phyloP scores from a whole-genome alignment of 1,139 yeast genomes.

The Pichia inconspicua region DNA sequence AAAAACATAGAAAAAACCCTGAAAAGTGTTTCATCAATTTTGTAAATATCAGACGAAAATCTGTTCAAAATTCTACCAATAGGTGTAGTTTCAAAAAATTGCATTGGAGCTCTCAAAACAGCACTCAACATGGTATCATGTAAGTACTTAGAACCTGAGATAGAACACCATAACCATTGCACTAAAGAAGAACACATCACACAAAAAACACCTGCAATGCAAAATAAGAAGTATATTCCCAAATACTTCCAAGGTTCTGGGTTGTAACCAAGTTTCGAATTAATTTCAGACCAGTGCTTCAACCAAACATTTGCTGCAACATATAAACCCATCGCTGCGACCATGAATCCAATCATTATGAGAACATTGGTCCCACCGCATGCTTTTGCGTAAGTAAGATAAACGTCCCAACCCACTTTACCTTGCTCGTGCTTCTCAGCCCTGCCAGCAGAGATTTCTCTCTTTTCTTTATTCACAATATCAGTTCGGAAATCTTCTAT shows the following conservation, averaged over 20 bases:
- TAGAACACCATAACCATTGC: slow-evolving; percentile 78
- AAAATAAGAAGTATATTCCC: slow-evolving; percentile 68
- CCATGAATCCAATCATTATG: slow-evolving; percentile 41
- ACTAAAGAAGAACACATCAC: slow-evolving; percentile 60
- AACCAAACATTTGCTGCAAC: slow-evolving; percentile 79
- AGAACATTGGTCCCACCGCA: slow-evolving; percentile 70
- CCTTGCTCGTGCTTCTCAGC: slow-evolving; percentile 89
- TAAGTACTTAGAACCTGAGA: slow-evolving; percentile 69
- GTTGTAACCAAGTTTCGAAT: slow-evolving; percentile 59
- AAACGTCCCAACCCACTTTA: slow-evolving; percentile 85
- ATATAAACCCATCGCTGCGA: slow-evolving; percentile 52
- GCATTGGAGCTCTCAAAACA: slow-evolving; percentile 91
- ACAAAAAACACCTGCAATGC: slow-evolving; percentile 57
- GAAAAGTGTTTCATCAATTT: slow-evolving; percentile 81
- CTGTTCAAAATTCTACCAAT: slow-evolving; percentile 90
- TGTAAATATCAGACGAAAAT: slow-evolving; percentile 88
- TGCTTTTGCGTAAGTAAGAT: slow-evolving; percentile 75
- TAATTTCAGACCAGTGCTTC: slow-evolving; percentile 94
- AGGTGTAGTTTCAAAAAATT: slow-evolving; percentile 95
- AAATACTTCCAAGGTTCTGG: slow-evolving; percentile 65
- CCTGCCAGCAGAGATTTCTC: slow-evolving; percentile 32
- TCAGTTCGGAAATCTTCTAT: slow-evolving; percentile 24
- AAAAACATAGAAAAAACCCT: slow-evolving; percentile 82
- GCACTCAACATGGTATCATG: slow-evolving; percentile 75
- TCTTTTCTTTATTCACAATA: slow-evolving; percentile 36